Evolutionary conservation across 2,329 filamentous ascomycete species (phyloP), one percentile per base, ranked within the genome.

Genomic region (Botryosphaeria dothidea): DNA sequence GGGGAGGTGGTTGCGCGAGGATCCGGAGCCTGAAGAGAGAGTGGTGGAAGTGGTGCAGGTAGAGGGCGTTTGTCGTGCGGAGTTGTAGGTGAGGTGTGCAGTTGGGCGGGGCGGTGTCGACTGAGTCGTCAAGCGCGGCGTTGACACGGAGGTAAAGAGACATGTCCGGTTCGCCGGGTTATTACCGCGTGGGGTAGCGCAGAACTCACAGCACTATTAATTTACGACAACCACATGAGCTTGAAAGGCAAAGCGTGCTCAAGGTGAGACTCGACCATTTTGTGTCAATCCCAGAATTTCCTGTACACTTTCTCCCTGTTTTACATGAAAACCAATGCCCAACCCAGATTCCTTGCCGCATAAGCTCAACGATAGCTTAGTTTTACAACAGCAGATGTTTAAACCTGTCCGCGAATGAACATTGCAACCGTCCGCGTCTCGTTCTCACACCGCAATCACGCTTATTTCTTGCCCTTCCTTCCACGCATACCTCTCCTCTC

Each of bases 401-500:
- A 34, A 34, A 11, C 31, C 31, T n/a, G 31, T 34, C 31, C 7
- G 13, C 13, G 31, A 8, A 34, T 11, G 31, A 6, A 2, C 31
- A 34, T 34, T 34, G 31, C 13, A 34, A 6, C 13, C 31, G 7
- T 34, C 31, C 31, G 0, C 13, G 13, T 11, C 31, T 34, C 25
- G 34, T 13, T 31, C 7, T 3, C 17, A n/a, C 15, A n/a, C 23
- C 17, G 25, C 23, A 34, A 34, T 11, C 36, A 6, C 48, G 3
- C 21, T 43, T 46, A 64, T 64, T 64, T 65, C 63, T 61, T 61
- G 36, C 45, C 46, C 62, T 64, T 64, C 38, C 62, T 45, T 8
- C 23, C 21, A 19, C 62, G 43, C 74, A 86, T 69, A 66, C 82
- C 82, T 78, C 82, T 86, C 80, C 81, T 84, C 78, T 86, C 84